phyloP scores from a whole-genome alignment of 257 asterid species.

The Prunella vulgaris region DNA sequence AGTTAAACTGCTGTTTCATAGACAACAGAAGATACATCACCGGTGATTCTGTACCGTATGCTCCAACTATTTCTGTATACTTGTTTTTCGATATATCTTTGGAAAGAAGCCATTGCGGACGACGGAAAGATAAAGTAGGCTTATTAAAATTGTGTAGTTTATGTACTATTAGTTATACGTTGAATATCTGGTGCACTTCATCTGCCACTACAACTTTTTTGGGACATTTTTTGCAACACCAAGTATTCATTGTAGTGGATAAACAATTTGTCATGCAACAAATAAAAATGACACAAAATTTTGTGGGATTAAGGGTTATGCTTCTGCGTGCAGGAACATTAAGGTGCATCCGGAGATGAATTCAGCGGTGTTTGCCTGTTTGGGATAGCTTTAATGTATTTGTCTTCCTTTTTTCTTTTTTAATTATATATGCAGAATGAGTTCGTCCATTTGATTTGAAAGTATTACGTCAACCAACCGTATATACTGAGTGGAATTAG shows the following conservation, averaged over 20 bases:
- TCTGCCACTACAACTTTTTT: neutral
- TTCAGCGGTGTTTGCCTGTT: no score
- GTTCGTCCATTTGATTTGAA: no score
- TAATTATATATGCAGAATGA: no score
- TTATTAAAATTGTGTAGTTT: neutral
- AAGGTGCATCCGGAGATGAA: neutral
- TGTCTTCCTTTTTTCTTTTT: no score
- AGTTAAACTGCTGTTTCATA: neutral
- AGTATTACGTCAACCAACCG: no score
- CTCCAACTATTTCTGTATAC: neutral
- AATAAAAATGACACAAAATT: neutral
- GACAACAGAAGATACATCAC: neutral
- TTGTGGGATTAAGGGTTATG: neutral
- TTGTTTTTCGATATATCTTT: neutral
- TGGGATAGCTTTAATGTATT: no score
- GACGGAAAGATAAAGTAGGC: neutral
- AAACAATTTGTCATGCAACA: neutral
- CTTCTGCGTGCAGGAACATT: neutral
- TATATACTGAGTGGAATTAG: no score
- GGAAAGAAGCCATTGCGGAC: slow-evolving; percentile 2
- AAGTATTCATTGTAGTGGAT: neutral
- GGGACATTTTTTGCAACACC: neutral
- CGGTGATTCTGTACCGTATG: neutral
- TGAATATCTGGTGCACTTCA: slow-evolving; percentile 5
- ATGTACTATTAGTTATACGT: neutral